Evolutionary conservation across 805 yeast species (phyloP).

Genomic region (Kuraishia ogatae): DNA sequence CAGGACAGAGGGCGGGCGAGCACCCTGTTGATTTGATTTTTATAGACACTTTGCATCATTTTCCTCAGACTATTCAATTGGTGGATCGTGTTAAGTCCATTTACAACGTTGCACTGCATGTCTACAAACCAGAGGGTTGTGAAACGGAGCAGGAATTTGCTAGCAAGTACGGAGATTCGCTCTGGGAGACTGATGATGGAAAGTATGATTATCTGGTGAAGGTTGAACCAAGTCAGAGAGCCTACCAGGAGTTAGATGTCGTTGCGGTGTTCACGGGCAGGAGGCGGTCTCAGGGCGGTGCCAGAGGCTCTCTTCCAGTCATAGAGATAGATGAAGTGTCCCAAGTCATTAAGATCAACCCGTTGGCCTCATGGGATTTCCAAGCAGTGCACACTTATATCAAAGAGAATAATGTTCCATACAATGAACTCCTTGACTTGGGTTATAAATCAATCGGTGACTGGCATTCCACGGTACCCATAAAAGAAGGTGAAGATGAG

Average conservation of each 20-base stretch:
- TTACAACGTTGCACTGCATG: slow-evolving; percentile 54
- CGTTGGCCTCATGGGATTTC: slow-evolving; percentile 79
- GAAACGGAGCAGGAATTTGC: slow-evolving; percentile 55
- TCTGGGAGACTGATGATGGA: slow-evolving; percentile 81
- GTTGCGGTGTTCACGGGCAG: slow-evolving; percentile 89
- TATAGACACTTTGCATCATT: slow-evolving; percentile 86
- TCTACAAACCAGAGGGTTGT: slow-evolving; percentile 58
- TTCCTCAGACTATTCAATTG: slow-evolving; percentile 84
- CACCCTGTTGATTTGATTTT: slow-evolving; percentile 67
- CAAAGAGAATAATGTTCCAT: slow-evolving; percentile 67
- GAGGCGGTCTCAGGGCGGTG: slow-evolving; percentile 84
- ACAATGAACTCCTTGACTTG: slow-evolving; percentile 71
- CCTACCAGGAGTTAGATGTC: slow-evolving; percentile 65
- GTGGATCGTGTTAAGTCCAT: slow-evolving; percentile 46
- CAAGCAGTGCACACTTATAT: slow-evolving; percentile 62
- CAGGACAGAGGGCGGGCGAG: slow-evolving; percentile 11
- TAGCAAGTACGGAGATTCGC: slow-evolving; percentile 55
- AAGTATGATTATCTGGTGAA: slow-evolving; percentile 81
- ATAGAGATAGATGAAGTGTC: slow-evolving; percentile 67
- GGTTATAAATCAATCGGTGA: slow-evolving; percentile 94
- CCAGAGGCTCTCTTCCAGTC: slow-evolving; percentile 60
- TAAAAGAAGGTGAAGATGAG: slow-evolving; percentile 87
- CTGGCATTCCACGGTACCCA: slow-evolving; percentile 91
- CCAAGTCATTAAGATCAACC: slow-evolving; percentile 79
- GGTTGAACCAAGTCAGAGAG: slow-evolving; percentile 87